Conservation (phyloP, 768 basidiomycete genomes). For the Filobasidium floriforme region DNA sequence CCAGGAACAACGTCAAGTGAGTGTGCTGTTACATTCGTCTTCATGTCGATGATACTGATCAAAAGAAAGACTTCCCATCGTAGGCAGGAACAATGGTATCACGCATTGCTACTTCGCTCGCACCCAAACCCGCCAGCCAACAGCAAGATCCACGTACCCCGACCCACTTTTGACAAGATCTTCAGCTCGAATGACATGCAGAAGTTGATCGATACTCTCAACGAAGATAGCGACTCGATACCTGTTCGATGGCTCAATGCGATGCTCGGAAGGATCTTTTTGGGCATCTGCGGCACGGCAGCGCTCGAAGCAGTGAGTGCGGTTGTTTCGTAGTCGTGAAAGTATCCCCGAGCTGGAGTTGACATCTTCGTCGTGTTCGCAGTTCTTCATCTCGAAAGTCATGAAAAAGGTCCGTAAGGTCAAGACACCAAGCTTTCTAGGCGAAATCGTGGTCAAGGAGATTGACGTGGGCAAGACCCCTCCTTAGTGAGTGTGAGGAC, state of each 20-base stretch:
- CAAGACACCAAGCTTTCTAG: constrained; percentile 76
- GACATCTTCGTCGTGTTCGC: constrained; percentile 6
- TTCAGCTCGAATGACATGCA: constrained; percentile 76
- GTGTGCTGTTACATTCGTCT: no score
- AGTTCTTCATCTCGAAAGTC: constrained; percentile 72
- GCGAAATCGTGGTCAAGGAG: constrained; percentile 76
- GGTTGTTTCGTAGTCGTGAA: background rate
- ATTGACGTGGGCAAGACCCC: constrained; percentile 77
- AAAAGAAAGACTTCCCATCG: no score
- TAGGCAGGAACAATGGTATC: constrained; percentile 87
- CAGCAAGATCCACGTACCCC: constrained; percentile 55
- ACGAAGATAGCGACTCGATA: constrained; percentile 89
- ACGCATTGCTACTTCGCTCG: constrained; percentile 52
- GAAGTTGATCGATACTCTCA: constrained; percentile 70
- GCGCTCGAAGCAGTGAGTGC: constrained; percentile 55
- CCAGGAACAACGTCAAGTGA: constrained; percentile 65
- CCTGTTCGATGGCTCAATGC: constrained; percentile 98
- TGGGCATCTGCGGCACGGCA: constrained; percentile 79
- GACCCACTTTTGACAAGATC: constrained; percentile 53
- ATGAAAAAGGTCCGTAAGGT: constrained; percentile 93
- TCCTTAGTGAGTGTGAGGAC: constrained; percentile 48
- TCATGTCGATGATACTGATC: no score
- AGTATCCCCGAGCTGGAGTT: background rate
- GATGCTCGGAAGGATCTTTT: constrained; percentile 82
- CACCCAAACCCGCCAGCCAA: constrained; percentile 41